Evolutionary conservation across 129 eudicot species (phyloP).

Genomic region (Centaurea solstitialis): DNA sequence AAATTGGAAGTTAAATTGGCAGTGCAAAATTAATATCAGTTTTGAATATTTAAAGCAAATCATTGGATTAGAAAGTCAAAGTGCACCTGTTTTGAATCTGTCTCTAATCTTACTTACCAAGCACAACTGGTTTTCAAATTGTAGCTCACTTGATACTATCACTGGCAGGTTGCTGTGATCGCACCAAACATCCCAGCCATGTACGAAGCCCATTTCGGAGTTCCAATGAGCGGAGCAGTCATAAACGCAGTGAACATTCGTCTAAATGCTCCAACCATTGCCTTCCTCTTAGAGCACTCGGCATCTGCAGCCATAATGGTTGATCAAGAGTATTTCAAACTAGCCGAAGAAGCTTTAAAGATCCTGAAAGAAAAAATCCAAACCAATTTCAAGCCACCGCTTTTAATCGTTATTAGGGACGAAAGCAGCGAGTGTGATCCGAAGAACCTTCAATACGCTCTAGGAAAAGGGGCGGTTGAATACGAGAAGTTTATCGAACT

Average conservation of each 20-base stretch:
- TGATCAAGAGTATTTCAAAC: slow-evolving; percentile 70
- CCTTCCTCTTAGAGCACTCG: slow-evolving; percentile 77
- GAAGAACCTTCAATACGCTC: slow-evolving; percentile 60
- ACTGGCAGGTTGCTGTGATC: slow-evolving; percentile 79
- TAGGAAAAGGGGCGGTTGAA: slow-evolving; percentile 63
- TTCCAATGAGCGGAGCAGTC: slow-evolving; percentile 96
- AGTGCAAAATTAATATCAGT: background rate
- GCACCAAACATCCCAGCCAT: slow-evolving; percentile 96
- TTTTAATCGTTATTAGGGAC: slow-evolving; percentile 67
- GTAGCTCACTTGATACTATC: background rate
- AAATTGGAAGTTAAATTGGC: background rate
- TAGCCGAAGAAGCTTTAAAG: slow-evolving; percentile 62
- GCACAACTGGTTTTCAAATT: background rate
- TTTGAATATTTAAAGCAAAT: background rate
- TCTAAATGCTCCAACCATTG: slow-evolving; percentile 69
- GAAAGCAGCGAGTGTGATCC: slow-evolving; percentile 62
- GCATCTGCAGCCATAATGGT: slow-evolving; percentile 63
- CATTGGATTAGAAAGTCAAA: slow-evolving; percentile 4
- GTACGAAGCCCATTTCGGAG: slow-evolving; percentile 89
- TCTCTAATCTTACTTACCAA: background rate
- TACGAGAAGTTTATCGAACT: slow-evolving; percentile 79
- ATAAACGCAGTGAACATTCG: slow-evolving; percentile 78
- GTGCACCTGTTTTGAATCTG: background rate
- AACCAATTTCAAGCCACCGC: slow-evolving; percentile 51
- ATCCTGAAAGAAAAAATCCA: slow-evolving; percentile 46